Evolutionary conservation across 2,329 filamentous ascomycete genomes (phyloP), one percentile per base, ranked within the genome.

Genomic region (Colletotrichum sp.): DNA sequence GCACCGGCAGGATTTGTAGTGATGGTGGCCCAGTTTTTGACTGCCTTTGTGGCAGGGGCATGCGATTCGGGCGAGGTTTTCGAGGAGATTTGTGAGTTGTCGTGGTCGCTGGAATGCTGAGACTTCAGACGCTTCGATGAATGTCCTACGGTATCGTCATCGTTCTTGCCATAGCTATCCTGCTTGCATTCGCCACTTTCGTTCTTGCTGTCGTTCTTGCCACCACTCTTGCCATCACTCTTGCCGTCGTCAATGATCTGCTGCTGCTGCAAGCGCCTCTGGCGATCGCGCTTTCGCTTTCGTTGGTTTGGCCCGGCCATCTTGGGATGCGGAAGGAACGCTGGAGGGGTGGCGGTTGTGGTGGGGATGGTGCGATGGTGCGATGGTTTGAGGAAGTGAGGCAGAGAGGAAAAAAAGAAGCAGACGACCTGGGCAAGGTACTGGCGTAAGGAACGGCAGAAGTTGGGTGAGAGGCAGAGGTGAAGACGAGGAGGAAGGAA

Each of bases 391-490:
- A 12, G 18, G 1, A n/a, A 5, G 18, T 12, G 15, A n/a, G 39
- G 18, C 39, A 49, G 18, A 44, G 8, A 0, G 5, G 8, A 12
- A n/a, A n/a, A n/a, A 6, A n/a, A 12, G 39, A 39, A 9, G 39
- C 18, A 44, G 39, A 4, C 18, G 3, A 12, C 3, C 18, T 49
- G 9, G 39, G 9, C 5, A 2, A 6, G 39, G 18, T 49, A 2
- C 5, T 49, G 39, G 0, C 2, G 39, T n/a, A 6, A 49, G 9
- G 1, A 6, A 1, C 39, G 0, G 18, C 18, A 49, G 39, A 1
- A n/a, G 18, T 2, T 12, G 39, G 39, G 9, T n/a, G 18, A 49
- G 5, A 49, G 18, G 39, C 39, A 49, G 39, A 49, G 9, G 39
- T 49, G 39, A 49, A 49, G 39, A 32, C 30, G 30, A 5, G 30